Evolutionary conservation across 1,284 basidiomycete species (phyloP).

Genomic region (Boletellus dicymbophilus): DNA sequence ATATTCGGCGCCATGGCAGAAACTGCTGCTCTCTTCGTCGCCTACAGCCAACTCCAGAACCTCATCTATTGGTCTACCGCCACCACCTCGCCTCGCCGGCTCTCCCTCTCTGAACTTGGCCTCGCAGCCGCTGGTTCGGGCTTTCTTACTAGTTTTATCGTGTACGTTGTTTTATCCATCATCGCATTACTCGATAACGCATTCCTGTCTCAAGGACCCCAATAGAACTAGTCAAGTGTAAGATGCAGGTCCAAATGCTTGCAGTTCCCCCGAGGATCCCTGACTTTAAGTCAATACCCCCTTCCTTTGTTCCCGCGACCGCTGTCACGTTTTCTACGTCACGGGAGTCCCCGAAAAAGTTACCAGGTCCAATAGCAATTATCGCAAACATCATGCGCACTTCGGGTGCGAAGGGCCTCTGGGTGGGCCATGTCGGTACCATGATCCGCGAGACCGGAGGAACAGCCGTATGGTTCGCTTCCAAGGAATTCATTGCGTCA

Average conservation of each 20-base stretch:
- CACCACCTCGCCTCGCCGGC: slow-evolving; percentile 38
- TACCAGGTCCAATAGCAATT: slow-evolving; percentile 72
- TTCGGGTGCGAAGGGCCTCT: slow-evolving; percentile 79
- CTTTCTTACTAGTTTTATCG: slow-evolving; percentile 78
- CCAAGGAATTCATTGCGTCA: slow-evolving; percentile 61
- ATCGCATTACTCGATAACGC: slow-evolving; percentile 1
- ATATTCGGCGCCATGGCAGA: slow-evolving; percentile 90
- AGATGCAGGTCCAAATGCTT: slow-evolving; percentile 91
- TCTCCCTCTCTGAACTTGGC: slow-evolving; percentile 68
- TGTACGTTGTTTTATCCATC: slow-evolving; percentile 50
- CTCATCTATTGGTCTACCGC: slow-evolving; percentile 47
- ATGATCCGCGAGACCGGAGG: slow-evolving; percentile 89
- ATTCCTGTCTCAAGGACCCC: slow-evolving; percentile 60
- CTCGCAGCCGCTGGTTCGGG: too few relatives aligned
- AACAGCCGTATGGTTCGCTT: too few relatives aligned
- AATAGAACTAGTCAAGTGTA: slow-evolving; percentile 91
- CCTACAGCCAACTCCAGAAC: slow-evolving; percentile 68
- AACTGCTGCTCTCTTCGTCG: slow-evolving; percentile 85
- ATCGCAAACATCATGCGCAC: slow-evolving; percentile 63
- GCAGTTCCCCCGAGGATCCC: slow-evolving; percentile 19
- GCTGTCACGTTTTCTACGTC: slow-evolving; percentile 26
- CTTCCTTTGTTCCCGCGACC: slow-evolving; percentile 22
- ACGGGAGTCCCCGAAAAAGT: slow-evolving; percentile 21
- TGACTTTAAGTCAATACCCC: slow-evolving; percentile 20
- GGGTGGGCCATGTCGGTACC: slow-evolving; percentile 88